phyloP scores from a whole-genome alignment of 2,329 filamentous ascomycete genomes.

The Scolecobasidium constrictum region DNA sequence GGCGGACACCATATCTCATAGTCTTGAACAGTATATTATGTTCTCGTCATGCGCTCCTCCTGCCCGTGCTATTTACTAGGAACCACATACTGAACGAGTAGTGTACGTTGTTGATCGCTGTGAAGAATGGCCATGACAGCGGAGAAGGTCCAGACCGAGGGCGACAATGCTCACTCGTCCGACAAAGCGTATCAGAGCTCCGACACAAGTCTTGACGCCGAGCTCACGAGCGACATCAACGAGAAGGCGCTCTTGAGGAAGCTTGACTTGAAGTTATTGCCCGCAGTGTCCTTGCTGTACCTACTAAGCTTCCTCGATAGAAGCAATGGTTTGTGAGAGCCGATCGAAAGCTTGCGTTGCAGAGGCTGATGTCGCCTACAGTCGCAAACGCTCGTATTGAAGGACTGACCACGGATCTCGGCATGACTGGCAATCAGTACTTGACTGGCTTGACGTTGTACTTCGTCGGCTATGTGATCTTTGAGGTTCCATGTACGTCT shows the following conservation, averaged over 20 bases:
- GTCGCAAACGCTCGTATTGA: slow-evolving; percentile 7
- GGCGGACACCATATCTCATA: too few species aligned
- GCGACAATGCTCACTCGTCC: too few species aligned
- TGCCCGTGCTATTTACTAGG: too few species aligned
- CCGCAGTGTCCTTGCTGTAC: slow-evolving; percentile 6
- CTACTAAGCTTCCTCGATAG: slow-evolving; percentile 6
- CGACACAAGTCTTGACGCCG: too few species aligned
- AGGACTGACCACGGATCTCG: slow-evolving; percentile 4
- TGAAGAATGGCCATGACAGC: too few species aligned
- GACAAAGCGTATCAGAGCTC: too few species aligned
- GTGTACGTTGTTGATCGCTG: too few species aligned
- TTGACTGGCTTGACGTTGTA: slow-evolving; percentile 55
- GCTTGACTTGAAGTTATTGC: slow-evolving; percentile 6
- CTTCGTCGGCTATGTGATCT: slow-evolving; percentile 43
- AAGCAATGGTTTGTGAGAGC: slow-evolving; percentile 3
- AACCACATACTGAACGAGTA: too few species aligned
- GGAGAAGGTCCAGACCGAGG: too few species aligned
- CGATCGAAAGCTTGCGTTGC: background rate
- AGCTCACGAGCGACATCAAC: too few species aligned
- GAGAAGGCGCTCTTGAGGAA: slow-evolving; percentile 7
- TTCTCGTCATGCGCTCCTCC: too few species aligned
- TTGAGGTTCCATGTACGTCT: slow-evolving; percentile 31
- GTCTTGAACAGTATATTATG: too few species aligned
- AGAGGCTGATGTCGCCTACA: background rate
- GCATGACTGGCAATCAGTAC: slow-evolving; percentile 45